Evolutionary conservation across 2,329 filamentous ascomycete species (phyloP), one percentile per base, ranked within the genome.

Genomic region (Pseudogymnoascus sp.): DNA sequence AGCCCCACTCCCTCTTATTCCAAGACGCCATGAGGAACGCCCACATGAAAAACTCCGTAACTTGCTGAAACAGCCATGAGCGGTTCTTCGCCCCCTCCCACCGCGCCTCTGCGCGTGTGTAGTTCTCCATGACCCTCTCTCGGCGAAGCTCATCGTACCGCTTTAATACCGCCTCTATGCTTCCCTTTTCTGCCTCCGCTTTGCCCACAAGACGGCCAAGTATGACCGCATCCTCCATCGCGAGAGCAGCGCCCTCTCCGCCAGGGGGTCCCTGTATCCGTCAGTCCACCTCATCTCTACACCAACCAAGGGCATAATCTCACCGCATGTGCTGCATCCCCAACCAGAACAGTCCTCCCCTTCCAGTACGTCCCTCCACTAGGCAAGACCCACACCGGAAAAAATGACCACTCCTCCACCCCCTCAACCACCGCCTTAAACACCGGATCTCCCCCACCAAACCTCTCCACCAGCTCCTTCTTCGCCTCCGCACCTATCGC

Each of bases 221-320:
- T 62, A 82, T 69, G 36, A 81, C 77, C 1, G 77, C 80, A 68
- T 82, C 80, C 70, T 82, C 80, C 65, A 82, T 81, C 9, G 81
- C 78, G 35, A 82, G 77, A 15, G 80, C 80, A 3, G 79, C 81
- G 33, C 74, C 76, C 65, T 82, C 79, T 10, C 80, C 80, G 64
- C 81, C 79, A 2, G 80, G 79, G 3, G 79, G 78, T 79, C 82
- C 82, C 71, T 74, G 40, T 19, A 23, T 40, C 19, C 10, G 59
- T 36, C 11, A 50, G 8, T 44, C 33, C 26, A 36, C 19, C 42
- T 17, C 64, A 61, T 15, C 5, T n/a, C 31, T 23, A 28, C 23
- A 15, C 23, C 47, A 62, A 62, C 31, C 4, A 36, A 11, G 53
- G 50, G 8, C 8, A 26, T 3, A 62, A 65, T 19, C 9, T 61